Evolutionary conservation across 306 rosid species (phyloP).

Genomic region (Hippophae gyantsensis): DNA sequence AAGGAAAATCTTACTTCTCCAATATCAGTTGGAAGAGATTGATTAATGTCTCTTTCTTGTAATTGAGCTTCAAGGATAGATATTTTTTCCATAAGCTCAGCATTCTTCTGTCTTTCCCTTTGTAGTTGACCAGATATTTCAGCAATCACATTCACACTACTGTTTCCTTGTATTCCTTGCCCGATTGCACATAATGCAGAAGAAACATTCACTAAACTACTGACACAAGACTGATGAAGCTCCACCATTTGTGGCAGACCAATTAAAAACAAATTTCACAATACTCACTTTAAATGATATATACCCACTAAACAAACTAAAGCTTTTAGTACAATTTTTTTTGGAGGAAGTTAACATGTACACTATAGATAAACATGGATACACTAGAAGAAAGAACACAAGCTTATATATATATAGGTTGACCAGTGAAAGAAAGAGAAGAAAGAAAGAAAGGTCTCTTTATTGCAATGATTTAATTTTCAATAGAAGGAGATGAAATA

Average conservation of each 20-base stretch:
- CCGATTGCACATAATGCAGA: constrained; percentile 43
- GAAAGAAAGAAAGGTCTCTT: neutral
- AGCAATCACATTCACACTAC: constrained; percentile 33
- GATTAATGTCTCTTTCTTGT: constrained; percentile 29
- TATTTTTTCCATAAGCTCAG: constrained; percentile 59
- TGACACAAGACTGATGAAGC: constrained; percentile 42
- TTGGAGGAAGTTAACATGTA: neutral
- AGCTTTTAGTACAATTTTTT: neutral
- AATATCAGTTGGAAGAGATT: constrained; percentile 18
- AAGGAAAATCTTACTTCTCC: constrained; percentile 31
- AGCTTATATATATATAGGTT: neutral
- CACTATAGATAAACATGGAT: neutral
- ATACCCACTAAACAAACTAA: neutral
- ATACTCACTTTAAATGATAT: neutral
- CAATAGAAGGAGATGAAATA: neutral
- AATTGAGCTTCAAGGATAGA: constrained; percentile 75
- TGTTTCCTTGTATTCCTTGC: constrained; percentile 47
- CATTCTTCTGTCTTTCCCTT: constrained; percentile 66
- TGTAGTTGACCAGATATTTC: constrained; percentile 59
- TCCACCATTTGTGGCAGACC: constrained; percentile 40
- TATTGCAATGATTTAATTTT: constrained; percentile 12
- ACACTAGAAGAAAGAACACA: constrained; percentile 2
- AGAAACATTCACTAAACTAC: constrained; percentile 38
- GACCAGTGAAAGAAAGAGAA: neutral
- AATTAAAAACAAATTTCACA: constrained; percentile 10